Conservation (phyloP, 2,329 filamentous ascomycete genomes). For the Talaromyces funiculosus region DNA sequence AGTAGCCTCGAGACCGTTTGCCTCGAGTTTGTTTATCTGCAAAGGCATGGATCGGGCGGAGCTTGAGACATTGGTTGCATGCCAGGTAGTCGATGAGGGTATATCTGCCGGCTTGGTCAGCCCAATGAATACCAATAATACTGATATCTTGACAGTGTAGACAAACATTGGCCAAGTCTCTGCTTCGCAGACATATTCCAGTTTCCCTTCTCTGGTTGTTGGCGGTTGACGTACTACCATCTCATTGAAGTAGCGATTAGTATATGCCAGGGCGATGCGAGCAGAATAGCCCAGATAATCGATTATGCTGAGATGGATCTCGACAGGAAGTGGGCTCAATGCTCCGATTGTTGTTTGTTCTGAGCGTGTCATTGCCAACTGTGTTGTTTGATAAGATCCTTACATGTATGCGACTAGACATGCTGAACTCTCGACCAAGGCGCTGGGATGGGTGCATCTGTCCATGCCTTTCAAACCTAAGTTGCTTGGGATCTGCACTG, state of each 20-base stretch:
- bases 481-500: background rate
- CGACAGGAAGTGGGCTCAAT: constrained; percentile 5
- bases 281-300: constrained; percentile 9
- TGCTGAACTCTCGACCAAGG: background rate
- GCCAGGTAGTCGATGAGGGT: background rate
- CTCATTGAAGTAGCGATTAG: constrained; percentile 12
- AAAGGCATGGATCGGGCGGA: constrained; percentile 6
- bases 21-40: constrained; percentile 1
- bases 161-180: constrained; percentile 14
- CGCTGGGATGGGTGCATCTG: background rate
- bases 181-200: background rate
- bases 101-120: constrained; percentile 4
- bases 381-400: background rate
- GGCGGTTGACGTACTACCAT: constrained; percentile 6
- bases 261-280: constrained; percentile 11
- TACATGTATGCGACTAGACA: too few relatives aligned
- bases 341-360: background rate
- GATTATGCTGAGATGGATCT: constrained; percentile 12
- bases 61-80: constrained; percentile 13
- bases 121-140: too few relatives aligned
- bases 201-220: background rate
- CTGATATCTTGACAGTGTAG: background rate
- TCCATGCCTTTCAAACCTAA: background rate
- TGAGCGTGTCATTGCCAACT: background rate
- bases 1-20: constrained; percentile 6